Evolutionary conservation across 2,329 filamentous ascomycete species (phyloP).

Genomic region (Penicillium sp.): DNA sequence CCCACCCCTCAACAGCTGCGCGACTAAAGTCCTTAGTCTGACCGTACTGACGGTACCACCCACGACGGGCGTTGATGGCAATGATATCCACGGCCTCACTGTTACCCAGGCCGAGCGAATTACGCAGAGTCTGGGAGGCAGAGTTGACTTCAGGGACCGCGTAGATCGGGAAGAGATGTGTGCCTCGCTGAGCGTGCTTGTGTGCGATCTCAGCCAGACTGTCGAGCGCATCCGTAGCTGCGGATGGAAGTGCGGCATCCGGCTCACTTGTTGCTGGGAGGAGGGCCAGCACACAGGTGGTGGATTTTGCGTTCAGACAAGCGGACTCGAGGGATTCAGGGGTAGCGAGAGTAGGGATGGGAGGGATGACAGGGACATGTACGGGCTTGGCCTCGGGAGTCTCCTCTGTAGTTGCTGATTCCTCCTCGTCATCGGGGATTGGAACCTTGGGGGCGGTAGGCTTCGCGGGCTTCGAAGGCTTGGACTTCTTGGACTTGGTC

Average conservation of each 20-base stretch:
- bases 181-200: slow-evolving; percentile 70
- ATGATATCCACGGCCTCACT: slow-evolving; percentile 68
- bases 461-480: slow-evolving; percentile 56
- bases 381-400: slow-evolving; percentile 50
- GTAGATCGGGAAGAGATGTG: slow-evolving; percentile 81
- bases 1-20: slow-evolving; percentile 75
- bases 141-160: slow-evolving; percentile 67
- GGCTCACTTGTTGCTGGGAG: slow-evolving; percentile 60
- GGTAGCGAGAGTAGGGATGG: slow-evolving; percentile 68
- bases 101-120: slow-evolving; percentile 63
- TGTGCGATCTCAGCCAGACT: slow-evolving; percentile 73
- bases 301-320: slow-evolving; percentile 75
- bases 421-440: slow-evolving; percentile 48
- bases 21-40: slow-evolving; percentile 55
- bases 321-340: slow-evolving; percentile 66
- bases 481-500: slow-evolving; percentile 43
- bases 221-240: slow-evolving; percentile 58
- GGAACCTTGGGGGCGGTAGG: slow-evolving; percentile 51
- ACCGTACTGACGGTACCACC: slow-evolving; percentile 80
- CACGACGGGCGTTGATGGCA: slow-evolving; percentile 80
- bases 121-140: slow-evolving; percentile 59
- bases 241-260: slow-evolving; percentile 50
- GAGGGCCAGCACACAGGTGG: slow-evolving; percentile 81
- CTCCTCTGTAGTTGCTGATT: slow-evolving; percentile 14
- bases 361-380: slow-evolving; percentile 60